Percentiles rank a stretch among this genome's conserved stretches.
Evolutionary conservation across 1,284 basidiomycete species (phyloP).

Genomic region (Heterobasidion occidentale): DNA sequence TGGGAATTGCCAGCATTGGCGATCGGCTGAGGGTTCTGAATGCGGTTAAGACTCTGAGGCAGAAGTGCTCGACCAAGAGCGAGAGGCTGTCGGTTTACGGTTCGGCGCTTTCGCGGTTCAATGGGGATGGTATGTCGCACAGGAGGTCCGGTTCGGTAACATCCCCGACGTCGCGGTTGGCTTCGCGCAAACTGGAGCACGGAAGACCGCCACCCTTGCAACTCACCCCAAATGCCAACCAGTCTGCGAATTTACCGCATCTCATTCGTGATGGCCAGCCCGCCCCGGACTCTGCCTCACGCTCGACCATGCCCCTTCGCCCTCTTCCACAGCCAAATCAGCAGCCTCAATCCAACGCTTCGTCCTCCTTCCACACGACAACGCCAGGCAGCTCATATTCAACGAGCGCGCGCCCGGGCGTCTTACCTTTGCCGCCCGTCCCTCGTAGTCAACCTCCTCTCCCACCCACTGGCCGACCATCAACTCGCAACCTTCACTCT

Average conservation of each 20-base stretch:
- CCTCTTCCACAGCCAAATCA: slow-evolving; percentile 34
- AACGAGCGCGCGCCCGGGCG: slow-evolving; percentile 35
- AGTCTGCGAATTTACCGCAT: slow-evolving; percentile 51
- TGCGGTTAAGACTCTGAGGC: slow-evolving; percentile 74
- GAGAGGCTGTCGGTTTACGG: slow-evolving; percentile 8
- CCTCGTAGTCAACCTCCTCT: slow-evolving; percentile 57
- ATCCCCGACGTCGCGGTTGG: slow-evolving; percentile 15
- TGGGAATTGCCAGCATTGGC: slow-evolving; percentile 83
- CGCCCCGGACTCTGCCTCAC: slow-evolving; percentile 39
- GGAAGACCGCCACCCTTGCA: slow-evolving; percentile 61
- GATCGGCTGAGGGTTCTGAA: slow-evolving; percentile 82
- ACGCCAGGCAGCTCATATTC: slow-evolving; percentile 17
- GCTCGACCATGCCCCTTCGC: slow-evolving; percentile 27
- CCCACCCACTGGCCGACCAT: slow-evolving; percentile 23
- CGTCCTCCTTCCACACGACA: slow-evolving; percentile 19
- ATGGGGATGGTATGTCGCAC: slow-evolving; percentile 8
- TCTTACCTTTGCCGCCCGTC: slow-evolving; percentile 60
- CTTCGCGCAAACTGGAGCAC: slow-evolving; percentile 35
- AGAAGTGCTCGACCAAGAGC: slow-evolving; percentile 32
- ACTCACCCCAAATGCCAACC: slow-evolving; percentile 37
- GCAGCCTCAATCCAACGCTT: slow-evolving; percentile 8
- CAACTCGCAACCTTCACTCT: slow-evolving; percentile 7
- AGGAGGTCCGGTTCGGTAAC: slow-evolving; percentile 13
- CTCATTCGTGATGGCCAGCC: slow-evolving; percentile 52
- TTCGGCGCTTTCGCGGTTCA: slow-evolving; percentile 4